These are phyloP conservation scores for Pseudopithomyces maydicus DNA, from an alignment of 2,329 filamentous ascomycete species.

Conservation along the genomic window DNA sequence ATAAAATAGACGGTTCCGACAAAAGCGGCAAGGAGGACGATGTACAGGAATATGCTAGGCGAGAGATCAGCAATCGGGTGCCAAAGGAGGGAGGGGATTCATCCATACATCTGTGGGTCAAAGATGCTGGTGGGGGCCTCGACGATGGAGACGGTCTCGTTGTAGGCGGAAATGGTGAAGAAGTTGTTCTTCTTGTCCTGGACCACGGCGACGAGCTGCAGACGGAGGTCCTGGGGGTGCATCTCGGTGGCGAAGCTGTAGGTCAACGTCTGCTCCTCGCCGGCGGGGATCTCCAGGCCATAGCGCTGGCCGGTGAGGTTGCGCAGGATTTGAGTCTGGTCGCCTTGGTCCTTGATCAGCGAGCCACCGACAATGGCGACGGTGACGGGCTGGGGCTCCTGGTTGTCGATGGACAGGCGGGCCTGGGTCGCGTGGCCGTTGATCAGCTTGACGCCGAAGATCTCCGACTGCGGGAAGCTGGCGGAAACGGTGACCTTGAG, in stretches of 20 bases:
- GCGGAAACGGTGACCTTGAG: constrained; percentile 61
- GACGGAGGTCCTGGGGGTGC: constrained; percentile 84
- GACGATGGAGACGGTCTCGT: constrained; percentile 82
- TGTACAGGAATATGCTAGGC: constrained; percentile 91
- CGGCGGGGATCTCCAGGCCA: constrained; percentile 73
- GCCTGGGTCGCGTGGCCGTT: constrained; percentile 88
- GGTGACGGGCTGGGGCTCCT: constrained; percentile 75
- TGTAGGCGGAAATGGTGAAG: constrained; percentile 80
- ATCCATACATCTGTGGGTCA: constrained; percentile 88
- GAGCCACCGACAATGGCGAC: constrained; percentile 78
- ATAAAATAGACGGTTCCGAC: constrained; percentile 88
- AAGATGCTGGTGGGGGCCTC: constrained; percentile 91
- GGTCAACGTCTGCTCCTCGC: constrained; percentile 75
- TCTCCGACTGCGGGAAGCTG: constrained; percentile 70
- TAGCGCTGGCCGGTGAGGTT: constrained; percentile 84
- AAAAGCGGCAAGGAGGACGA: constrained; percentile 82
- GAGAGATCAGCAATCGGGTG: constrained; percentile 8
- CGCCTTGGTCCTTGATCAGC: constrained; percentile 64
- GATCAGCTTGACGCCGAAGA: constrained; percentile 94
- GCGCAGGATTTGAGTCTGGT: constrained; percentile 67
- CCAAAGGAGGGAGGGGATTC: not conserved
- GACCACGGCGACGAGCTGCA: constrained; percentile 79
- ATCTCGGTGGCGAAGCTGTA: constrained; percentile 90
- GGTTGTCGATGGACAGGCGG: constrained; percentile 81
- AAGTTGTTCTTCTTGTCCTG: constrained; percentile 68